A percentile compares a stretch with the other conserved stretches of the same genome.
These are phyloP conservation scores for Candida michaelii DNA, from an alignment of 805 yeast genomes.

Conservation along the genomic window DNA sequence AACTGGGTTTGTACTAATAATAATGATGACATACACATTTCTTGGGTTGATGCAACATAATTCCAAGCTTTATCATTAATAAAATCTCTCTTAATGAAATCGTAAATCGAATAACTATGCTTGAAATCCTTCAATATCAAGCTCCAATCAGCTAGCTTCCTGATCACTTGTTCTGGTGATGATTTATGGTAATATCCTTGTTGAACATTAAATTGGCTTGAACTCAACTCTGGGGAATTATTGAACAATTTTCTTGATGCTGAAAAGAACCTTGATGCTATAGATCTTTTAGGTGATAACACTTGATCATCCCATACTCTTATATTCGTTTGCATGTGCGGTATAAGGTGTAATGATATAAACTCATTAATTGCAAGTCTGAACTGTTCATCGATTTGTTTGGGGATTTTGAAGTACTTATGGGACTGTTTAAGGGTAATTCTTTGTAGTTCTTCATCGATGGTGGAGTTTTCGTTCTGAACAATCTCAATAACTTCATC, in stretches of 20 bases:
- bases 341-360: conserved; percentile 54
- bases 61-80: conserved; percentile 76
- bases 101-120: conserved; percentile 81
- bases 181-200: conserved; percentile 61
- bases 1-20: conserved; percentile 56
- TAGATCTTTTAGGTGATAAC: conserved; percentile 71
- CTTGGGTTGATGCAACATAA: conserved; percentile 81
- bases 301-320: conserved; percentile 82
- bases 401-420: conserved; percentile 24
- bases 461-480: conserved; percentile 36
- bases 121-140: conserved; percentile 88
- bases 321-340: conserved; percentile 85
- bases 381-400: conserved; percentile 40
- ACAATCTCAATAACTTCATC: conserved; percentile 10
- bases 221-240: conserved; percentile 16
- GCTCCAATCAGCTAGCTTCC: conserved; percentile 90
- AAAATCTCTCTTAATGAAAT: conserved; percentile 74
- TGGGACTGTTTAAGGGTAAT: conserved; percentile 20
- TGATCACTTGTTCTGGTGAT: conserved; percentile 67
- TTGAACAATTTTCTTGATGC: conserved; percentile 61
- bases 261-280: conserved; percentile 70
- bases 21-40: conserved; percentile 76
- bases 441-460: conserved; percentile 51
- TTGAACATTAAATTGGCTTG: conserved; percentile 43
- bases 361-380: conserved; percentile 45